Evolutionary conservation across 805 yeast species (phyloP).

Genomic region (Nakazawaea ishiwadae): DNA sequence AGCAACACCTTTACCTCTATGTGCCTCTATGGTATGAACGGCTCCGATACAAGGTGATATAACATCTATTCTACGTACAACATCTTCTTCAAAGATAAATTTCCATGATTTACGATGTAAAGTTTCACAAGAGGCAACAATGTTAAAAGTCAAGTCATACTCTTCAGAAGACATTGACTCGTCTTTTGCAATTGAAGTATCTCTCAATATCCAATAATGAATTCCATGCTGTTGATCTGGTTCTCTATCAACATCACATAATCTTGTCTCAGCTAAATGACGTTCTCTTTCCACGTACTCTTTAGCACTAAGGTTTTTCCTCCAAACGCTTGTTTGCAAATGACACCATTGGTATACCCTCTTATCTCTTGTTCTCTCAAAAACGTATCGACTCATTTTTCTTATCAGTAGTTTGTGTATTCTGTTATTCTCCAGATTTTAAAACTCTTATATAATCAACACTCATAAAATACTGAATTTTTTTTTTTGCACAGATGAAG

Average conservation of each 20-base stretch:
- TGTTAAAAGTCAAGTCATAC: constrained; percentile 14
- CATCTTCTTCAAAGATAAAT: constrained; percentile 7
- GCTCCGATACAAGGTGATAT: constrained; percentile 49
- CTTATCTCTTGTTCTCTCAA: constrained; percentile 18
- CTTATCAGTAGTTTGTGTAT: too few species aligned
- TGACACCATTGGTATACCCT: constrained; percentile 19
- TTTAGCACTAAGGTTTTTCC: constrained; percentile 16
- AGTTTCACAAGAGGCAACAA: constrained; percentile 26
- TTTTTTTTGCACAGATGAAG: too few species aligned
- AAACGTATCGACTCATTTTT: not conserved
- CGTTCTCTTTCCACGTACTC: constrained; percentile 23
- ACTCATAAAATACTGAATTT: not conserved
- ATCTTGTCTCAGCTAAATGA: constrained; percentile 14
- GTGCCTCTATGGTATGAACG: constrained; percentile 45
- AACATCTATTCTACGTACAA: constrained; percentile 3
- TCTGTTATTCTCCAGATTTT: not conserved
- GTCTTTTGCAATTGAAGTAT: constrained; percentile 8
- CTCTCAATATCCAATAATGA: constrained; percentile 23
- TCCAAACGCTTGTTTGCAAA: constrained; percentile 22
- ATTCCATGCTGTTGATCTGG: constrained; percentile 18
- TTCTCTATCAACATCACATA: constrained; percentile 20
- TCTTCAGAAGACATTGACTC: constrained; percentile 6
- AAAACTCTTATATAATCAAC: not conserved
- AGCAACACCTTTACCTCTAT: constrained; percentile 56
- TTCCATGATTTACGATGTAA: constrained; percentile 20